These are phyloP conservation scores for Fusarium pseudograminearum DNA, from an alignment of 2,329 filamentous ascomycete genomes.

Conservation along the genomic window DNA sequence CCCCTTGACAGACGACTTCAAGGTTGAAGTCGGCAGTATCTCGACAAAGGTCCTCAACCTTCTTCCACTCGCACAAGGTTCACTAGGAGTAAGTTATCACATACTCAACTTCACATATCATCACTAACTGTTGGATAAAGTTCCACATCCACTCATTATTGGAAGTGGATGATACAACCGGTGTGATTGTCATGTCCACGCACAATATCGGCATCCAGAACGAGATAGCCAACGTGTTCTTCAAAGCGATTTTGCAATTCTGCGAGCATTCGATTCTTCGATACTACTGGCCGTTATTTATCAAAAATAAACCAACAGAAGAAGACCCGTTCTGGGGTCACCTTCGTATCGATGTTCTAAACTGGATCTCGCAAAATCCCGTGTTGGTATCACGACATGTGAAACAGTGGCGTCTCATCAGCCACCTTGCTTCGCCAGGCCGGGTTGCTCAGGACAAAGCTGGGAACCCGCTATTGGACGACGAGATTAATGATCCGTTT, in stretches of 20 bases:
- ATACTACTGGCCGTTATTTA: conserved; percentile 12
- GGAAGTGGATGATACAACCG: conserved; percentile 1
- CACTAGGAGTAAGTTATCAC: conserved; percentile 2
- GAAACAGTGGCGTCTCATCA: conserved; percentile 1
- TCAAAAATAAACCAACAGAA: background rate
- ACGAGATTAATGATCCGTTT: conserved; percentile 10
- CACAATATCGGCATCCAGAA: background rate
- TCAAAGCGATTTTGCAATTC: conserved; percentile 19
- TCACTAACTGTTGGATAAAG: background rate
- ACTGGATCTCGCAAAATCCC: background rate
- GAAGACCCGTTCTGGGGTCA: conserved; percentile 11
- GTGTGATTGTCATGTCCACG: conserved; percentile 2
- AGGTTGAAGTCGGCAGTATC: background rate
- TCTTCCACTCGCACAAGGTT: conserved; percentile 2
- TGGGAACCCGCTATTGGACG: conserved; percentile 17
- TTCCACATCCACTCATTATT: conserved; percentile 31
- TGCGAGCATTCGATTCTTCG: background rate
- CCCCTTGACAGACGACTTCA: background rate
- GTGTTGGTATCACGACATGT: conserved; percentile 12
- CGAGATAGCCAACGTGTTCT: background rate
- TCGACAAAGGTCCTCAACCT: conserved; percentile 25
- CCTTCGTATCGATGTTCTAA: background rate
- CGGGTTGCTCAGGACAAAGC: background rate
- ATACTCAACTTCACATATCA: fast-evolving
- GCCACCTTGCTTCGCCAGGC: background rate